Evolutionary conservation across 345 rosid genomes (phyloP).

Genomic region (Kernera saxatilis): DNA sequence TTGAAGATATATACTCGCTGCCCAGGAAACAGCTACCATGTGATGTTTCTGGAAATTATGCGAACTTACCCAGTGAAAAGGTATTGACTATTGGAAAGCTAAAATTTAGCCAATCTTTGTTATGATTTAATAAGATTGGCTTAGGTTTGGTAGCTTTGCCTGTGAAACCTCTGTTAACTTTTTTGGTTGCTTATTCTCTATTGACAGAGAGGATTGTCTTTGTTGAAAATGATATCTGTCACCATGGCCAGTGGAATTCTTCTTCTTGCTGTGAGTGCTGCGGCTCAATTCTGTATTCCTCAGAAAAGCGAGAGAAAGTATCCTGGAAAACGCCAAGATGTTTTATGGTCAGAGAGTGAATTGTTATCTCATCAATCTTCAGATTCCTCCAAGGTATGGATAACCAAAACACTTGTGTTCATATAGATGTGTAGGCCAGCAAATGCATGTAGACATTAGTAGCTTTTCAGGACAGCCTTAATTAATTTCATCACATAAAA

Average conservation of each 20-base stretch:
- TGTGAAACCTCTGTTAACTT: neutral
- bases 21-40: constrained; percentile 61
- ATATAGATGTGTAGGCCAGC: neutral
- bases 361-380: constrained; percentile 33
- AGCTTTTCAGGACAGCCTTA: neutral
- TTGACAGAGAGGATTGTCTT: constrained; percentile 53
- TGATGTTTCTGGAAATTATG: constrained; percentile 35
- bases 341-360: constrained; percentile 36
- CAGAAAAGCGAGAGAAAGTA: constrained; percentile 34
- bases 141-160: neutral
- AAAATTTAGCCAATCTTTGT: neutral
- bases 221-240: constrained; percentile 47
- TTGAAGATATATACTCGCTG: constrained; percentile 75
- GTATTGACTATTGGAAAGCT: constrained; percentile 32
- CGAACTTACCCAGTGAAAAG: constrained; percentile 53
- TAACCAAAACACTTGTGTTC: neutral
- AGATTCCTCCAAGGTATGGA: constrained; percentile 50
- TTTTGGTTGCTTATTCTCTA: neutral
- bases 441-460: neutral
- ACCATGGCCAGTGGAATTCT: constrained; percentile 65
- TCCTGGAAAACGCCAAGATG: constrained; percentile 26
- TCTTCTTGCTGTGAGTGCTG: constrained; percentile 40
- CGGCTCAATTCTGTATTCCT: constrained; percentile 43
- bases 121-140: neutral
- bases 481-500: neutral